Conservation (phyloP, 2,329 filamentous ascomycete species). For the Polychaeton citri region DNA sequence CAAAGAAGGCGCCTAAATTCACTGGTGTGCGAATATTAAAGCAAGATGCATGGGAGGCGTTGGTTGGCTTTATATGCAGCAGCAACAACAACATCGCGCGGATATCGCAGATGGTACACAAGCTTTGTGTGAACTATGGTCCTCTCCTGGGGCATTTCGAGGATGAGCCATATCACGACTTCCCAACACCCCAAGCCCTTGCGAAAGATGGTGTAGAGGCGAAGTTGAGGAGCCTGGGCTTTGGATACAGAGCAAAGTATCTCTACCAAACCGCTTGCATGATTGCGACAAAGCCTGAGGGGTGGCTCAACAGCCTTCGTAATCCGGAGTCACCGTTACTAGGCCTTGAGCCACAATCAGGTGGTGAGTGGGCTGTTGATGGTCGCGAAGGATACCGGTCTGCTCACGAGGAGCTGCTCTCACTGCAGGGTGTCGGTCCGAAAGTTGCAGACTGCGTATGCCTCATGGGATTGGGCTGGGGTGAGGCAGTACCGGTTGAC, state of each 20-base stretch:
- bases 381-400: slow-evolving; percentile 55
- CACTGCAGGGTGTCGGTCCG: slow-evolving; percentile 77
- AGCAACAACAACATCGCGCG: slow-evolving; percentile 96
- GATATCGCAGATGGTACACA: slow-evolving; percentile 94
- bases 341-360: slow-evolving; percentile 29
- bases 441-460: slow-evolving; percentile 97
- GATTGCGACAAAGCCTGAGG: slow-evolving; percentile 50
- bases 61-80: slow-evolving; percentile 93
- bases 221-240: slow-evolving; percentile 69
- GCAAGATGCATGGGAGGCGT: slow-evolving; percentile 91
- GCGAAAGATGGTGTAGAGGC: slow-evolving; percentile 61
- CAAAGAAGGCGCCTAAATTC: slow-evolving; percentile 72
- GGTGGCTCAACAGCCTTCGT: slow-evolving; percentile 65
- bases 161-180: slow-evolving; percentile 60
- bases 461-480: slow-evolving; percentile 92
- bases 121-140: slow-evolving; percentile 78
- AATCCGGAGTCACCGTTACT: slow-evolving; percentile 62
- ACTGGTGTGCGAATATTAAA: slow-evolving; percentile 82
- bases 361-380: slow-evolving; percentile 36
- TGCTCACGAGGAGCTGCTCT: slow-evolving; percentile 68
- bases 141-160: slow-evolving; percentile 58
- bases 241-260: slow-evolving; percentile 90
- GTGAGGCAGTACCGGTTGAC: slow-evolving; percentile 87
- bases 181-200: slow-evolving; percentile 65
- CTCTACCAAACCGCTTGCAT: slow-evolving; percentile 73